Conservation (phyloP, 2,329 filamentous ascomycete genomes). For the Penicillium oxalicum region DNA sequence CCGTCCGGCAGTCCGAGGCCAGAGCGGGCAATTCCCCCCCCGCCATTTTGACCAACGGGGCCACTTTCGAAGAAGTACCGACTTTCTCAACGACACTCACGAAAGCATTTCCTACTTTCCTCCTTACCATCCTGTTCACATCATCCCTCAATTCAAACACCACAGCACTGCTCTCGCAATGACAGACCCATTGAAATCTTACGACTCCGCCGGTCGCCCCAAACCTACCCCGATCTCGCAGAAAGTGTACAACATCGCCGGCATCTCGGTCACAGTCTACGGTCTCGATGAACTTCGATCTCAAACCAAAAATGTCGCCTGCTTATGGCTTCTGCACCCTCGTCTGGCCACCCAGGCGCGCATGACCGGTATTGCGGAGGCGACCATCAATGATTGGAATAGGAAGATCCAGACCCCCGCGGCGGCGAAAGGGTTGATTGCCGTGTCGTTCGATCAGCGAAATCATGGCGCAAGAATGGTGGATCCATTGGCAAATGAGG, state of each 20-base stretch:
- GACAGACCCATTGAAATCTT: slow-evolving; percentile 33
- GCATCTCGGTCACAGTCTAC: slow-evolving; percentile 72
- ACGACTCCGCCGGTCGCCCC: slow-evolving; percentile 24
- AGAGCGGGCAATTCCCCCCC: too few relatives aligned
- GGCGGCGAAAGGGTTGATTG: slow-evolving; percentile 60
- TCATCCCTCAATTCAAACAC: too few relatives aligned
- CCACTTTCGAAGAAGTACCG: too few relatives aligned
- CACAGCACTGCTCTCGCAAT: slow-evolving; percentile 14
- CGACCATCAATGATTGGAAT: slow-evolving; percentile 65
- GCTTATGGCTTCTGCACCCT: slow-evolving; percentile 88
- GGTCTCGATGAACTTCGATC: slow-evolving; percentile 68
- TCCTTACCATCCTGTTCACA: too few relatives aligned
- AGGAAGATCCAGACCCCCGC: slow-evolving; percentile 30
- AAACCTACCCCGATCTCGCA: slow-evolving; percentile 50
- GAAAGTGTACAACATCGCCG: slow-evolving; percentile 65
- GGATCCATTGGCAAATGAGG: slow-evolving; percentile 61
- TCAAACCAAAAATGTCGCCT: slow-evolving; percentile 55
- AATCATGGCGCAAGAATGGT: slow-evolving; percentile 79
- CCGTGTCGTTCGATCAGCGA: slow-evolving; percentile 81
- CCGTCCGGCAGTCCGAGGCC: too few relatives aligned
- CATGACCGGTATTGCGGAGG: slow-evolving; percentile 71
- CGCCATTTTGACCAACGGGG: too few relatives aligned
- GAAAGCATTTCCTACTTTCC: too few relatives aligned
- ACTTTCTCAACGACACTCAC: too few relatives aligned
- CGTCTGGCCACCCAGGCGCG: slow-evolving; percentile 62